Percentiles rank a stretch among this genome's conserved stretches.
Conservation (phyloP, 495 filamentous ascomycete genomes). For the Penicillium bialowiezense region DNA sequence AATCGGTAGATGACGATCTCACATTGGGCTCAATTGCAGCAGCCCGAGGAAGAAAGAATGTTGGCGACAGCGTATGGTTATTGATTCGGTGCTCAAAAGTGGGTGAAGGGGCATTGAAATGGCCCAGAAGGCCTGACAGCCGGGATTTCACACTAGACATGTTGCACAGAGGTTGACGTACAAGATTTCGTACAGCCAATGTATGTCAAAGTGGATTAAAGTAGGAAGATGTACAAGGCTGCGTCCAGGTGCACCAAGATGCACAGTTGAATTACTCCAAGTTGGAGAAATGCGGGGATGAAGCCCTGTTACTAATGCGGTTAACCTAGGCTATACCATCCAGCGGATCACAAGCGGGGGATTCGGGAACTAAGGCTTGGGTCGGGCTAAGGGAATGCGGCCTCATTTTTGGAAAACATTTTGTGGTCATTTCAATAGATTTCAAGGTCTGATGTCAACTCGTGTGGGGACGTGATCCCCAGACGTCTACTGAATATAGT, state of each 20-base stretch:
- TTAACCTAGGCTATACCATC: constrained; percentile 19
- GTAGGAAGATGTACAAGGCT: not conserved
- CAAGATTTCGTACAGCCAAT: not conserved
- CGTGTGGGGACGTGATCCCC: not conserved
- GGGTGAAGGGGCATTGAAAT: constrained; percentile 44
- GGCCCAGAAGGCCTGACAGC: constrained; percentile 63
- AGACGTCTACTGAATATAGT: too few relatives aligned
- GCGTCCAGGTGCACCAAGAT: not conserved
- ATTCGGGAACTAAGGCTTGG: constrained; percentile 10
- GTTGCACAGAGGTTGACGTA: not conserved
- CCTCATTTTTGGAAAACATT: constrained; percentile 1
- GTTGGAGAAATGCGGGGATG: constrained; percentile 29
- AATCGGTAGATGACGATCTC: constrained; percentile 14
- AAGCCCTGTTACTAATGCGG: constrained; percentile 3
- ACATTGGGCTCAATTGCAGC: constrained; percentile 87
- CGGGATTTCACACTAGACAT: constrained; percentile 58
- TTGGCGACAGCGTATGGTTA: constrained; percentile 81
- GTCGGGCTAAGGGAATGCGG: constrained; percentile 1
- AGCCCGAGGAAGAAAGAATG: constrained; percentile 83
- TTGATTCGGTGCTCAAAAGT: constrained; percentile 54
- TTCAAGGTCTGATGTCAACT: not conserved
- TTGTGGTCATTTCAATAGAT: not conserved
- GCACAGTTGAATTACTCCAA: not conserved
- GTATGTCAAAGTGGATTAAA: not conserved
- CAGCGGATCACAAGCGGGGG: constrained; percentile 10